Base-by-base conservation (phyloP, 2,329 filamentous ascomycete species). In the Trichoderma sp. region DNA sequence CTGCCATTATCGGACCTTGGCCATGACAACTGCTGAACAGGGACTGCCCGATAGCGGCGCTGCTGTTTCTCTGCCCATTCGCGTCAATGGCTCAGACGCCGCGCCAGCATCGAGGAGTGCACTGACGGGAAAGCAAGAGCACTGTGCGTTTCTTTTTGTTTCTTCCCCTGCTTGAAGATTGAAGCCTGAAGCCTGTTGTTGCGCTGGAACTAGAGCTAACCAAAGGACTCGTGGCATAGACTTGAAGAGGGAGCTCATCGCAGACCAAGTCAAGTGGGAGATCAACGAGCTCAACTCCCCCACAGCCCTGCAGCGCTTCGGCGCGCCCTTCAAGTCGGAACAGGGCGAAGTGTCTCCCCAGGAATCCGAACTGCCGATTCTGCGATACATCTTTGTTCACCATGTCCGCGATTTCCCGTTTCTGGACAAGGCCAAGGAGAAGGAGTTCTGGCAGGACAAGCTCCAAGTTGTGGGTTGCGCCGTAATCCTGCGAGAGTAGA, bases 361-460 rank as follows among this genome's bases (percentile, higher is more conserved):
- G 69, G 93, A 99, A 76, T 97, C 94, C 2, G 94, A 98, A 74
- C 85, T 99, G 32, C 95, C 95, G 19, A 91, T 99, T 70, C 84
- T 99, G 70, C 89, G 95, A 72, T 98, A 95, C 81, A 97, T 99
- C 76, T 99, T 99, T 77, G 95, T 98, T 65, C 91, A 98, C 77
- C 94, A 98, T 89, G 89, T 99, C 69, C 93, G 95, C 75, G 96
- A 98, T 75, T 99, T 99, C 75, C 95, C 95, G 1, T 99, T 99
- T 76, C 87, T 99, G 71, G 93, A 99, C 80, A 93, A 97, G 84
- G 95, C 95, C 25, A 91, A 89, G 76, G 95, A 99, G 85, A 97
- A 98, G 86, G 95, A 99, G 80, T 99, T 99, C 76, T 99, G 95
- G 95, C 95, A 99, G 81, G 93, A 98, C 77, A 98, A 97, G 79